Evolutionary conservation across 2,329 filamentous ascomycete genomes (phyloP), one percentile per base, ranked within the genome.

Genomic region (Trichoderma hamatum): DNA sequence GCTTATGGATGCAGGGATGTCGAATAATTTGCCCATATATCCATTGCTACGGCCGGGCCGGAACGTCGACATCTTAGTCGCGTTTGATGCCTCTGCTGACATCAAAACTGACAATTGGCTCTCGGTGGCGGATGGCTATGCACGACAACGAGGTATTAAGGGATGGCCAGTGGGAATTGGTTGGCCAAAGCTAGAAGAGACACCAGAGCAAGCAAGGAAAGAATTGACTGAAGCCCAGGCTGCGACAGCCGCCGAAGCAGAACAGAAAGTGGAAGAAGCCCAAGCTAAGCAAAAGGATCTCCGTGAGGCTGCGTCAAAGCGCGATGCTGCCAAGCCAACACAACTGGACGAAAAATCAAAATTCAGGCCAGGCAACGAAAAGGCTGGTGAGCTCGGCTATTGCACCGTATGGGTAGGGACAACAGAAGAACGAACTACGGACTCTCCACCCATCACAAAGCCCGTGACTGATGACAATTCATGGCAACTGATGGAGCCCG

Each of bases 1-100:
- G 72, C 85, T 95, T 19, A 98, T 97, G 94, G 96, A 99, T 78
- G 94, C 96, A 1, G 96, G 96, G 62, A 99, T 99, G 96, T 96
- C 92, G 72, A 98, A 99, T 78, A 99, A 99, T 76, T 84, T 99
- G 10, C 96, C 96, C 1, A 94, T 98, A 52, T 99, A 99, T 77
- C 96, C 96, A 0, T 86, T 98, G 3, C 88, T 99, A 21, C 89
- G 96, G 13, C 93, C 93, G 0, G 95, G 94, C 2, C 88, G 96
- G 43, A 87, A 97, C 68, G 90, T 99, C 6, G 96, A 99, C 74
- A 86, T 99, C 54, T 83, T 98, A 56, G 88, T 99, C 56, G 93
- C 94, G 3, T 99, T 99, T 78, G 96, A 99, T 78, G 94, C 94
- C 3, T 97, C 93, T 1, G 94, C 94, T 24, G 96, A 99, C 74